Base-by-base conservation (phyloP, 2,329 filamentous ascomycete species). In the Hymenoscyphus infarciens region DNA sequence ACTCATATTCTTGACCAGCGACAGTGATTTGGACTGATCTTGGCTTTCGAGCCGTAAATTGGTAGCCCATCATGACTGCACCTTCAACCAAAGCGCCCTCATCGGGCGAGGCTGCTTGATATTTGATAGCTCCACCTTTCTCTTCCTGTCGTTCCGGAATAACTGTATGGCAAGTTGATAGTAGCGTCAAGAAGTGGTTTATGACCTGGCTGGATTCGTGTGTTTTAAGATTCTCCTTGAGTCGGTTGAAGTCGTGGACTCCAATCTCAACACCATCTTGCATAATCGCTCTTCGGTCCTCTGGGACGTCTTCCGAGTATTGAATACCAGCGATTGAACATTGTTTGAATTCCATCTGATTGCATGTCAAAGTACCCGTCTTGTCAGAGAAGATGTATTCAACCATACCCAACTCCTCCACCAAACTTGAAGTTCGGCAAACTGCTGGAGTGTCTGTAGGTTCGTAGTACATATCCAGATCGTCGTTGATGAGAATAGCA, bases 341-440 rank as follows among this genome's bases (percentile, higher is more conserved):
- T 76, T 98, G 92, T 74, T 92, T 92, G 76, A 98, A 99, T 76
- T 98, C 94, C 95, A 99, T 98, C 83, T 92, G 88, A 74, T 98
- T 98, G 78, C 93, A 96, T n/a, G 94, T 98, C 72, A 98, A 80
- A 3, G 94, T 98, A 53, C 94, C 94, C 1, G 94, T 98, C 80
- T 98, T 98, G 80, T 98, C 94, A 0, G 92, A 97, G 75, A 99
- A 99, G 67, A 99, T 95, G 72, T 96, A 99, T 73, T 98, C 95
- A 54, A 99, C 96, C 83, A 98, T 97, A 61, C 95, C 95, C 54
- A 99, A 79, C 74, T 99, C 96, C 78, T 99, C 95, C 11, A 99
- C 95, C 74, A 99, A 81, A 68, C 93, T 97, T 1, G 94, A 98
- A 0, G 95, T 99, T 71, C 95, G 87, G 77, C 95, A 99, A 68